A percentile compares a stretch with the other conserved stretches of the same genome.
phyloP scores from a whole-genome alignment of 495 filamentous ascomycete genomes.

The Aspergillus cavernicola region DNA sequence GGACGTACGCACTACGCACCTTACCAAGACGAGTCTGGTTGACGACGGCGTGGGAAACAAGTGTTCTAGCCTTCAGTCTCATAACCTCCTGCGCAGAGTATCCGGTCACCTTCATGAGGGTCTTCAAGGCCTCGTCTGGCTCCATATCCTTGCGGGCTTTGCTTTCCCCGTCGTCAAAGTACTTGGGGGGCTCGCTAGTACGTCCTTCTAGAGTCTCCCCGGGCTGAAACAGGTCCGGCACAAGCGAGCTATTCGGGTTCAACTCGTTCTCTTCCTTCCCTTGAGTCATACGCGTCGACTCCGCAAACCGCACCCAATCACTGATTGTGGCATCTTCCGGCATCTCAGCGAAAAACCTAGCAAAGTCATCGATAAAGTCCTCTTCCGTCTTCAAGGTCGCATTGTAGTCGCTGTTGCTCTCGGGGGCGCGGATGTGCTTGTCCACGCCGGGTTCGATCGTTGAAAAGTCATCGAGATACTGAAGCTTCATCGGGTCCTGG shows the following conservation, averaged over 20 bases:
- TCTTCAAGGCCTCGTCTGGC: constrained; percentile 49
- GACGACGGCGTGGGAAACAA: constrained; percentile 68
- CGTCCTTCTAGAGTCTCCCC: constrained; percentile 29
- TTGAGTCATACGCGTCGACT: constrained; percentile 44
- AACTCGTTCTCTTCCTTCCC: constrained; percentile 51
- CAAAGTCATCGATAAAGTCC: constrained; percentile 54
- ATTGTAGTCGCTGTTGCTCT: constrained; percentile 56
- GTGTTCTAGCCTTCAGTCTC: constrained; percentile 52
- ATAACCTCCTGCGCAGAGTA: constrained; percentile 55
- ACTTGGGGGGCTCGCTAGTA: neutral
- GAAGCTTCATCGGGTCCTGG: constrained; percentile 64
- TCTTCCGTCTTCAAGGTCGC: constrained; percentile 56
- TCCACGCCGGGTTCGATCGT: constrained; percentile 73
- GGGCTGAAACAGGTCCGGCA: constrained; percentile 48
- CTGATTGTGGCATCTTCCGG: constrained; percentile 44
- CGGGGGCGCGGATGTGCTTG: constrained; percentile 51
- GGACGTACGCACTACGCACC: constrained; percentile 63
- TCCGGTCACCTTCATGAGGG: constrained; percentile 67
- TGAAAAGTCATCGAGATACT: constrained; percentile 86
- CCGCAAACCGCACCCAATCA: constrained; percentile 46
- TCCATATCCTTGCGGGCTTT: constrained; percentile 28
- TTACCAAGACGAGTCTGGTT: constrained; percentile 98
- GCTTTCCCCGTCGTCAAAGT: constrained; percentile 4
- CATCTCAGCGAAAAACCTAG: constrained; percentile 52
- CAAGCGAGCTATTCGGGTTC: constrained; percentile 41